Percentiles rank a stretch among this genome's conserved stretches.
Evolutionary conservation across 2,329 filamentous ascomycete genomes (phyloP).

Genomic region (Colletotrichum sp.): DNA sequence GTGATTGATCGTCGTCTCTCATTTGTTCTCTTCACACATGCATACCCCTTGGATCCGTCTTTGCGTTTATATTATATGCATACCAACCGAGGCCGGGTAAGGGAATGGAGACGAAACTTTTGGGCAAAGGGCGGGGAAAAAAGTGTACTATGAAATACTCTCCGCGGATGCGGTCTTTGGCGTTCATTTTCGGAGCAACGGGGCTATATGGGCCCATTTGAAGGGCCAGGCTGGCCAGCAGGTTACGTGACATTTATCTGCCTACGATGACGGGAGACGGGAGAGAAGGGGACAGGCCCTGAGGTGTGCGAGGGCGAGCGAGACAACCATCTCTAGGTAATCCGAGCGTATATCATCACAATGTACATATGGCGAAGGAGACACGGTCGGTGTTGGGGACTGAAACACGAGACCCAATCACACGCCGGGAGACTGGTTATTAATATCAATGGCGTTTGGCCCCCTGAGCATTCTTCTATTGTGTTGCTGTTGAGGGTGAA

Average conservation of each 20-base stretch:
- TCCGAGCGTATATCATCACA: constrained; percentile 10
- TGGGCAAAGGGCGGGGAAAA: constrained; percentile 2
- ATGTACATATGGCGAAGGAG: constrained; percentile 12
- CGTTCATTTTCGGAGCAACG: constrained; percentile 9
- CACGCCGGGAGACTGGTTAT: neutral
- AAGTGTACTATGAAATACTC: constrained; percentile 17
- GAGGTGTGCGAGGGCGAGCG: neutral
- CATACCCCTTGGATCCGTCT: constrained; percentile 22
- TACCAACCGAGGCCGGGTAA: constrained; percentile 8
- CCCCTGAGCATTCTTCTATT: neutral
- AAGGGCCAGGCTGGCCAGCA: neutral
- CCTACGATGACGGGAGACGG: neutral
- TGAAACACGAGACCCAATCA: constrained; percentile 3
- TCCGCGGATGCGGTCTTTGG: constrained; percentile 5
- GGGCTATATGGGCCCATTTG: neutral
- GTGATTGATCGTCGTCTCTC: constrained; percentile 1
- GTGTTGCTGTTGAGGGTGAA: neutral
- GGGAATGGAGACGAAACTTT: constrained; percentile 6
- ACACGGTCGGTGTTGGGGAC: neutral
- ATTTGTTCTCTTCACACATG: constrained; percentile 17
- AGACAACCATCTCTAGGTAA: constrained; percentile 6
- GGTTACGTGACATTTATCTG: neutral
- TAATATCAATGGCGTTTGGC: neutral
- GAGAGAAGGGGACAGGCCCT: neutral
- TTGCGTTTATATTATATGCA: constrained; percentile 22